phyloP scores from a whole-genome alignment of 192 early-diverging fungal species.

The Mortierella hygrophila region DNA sequence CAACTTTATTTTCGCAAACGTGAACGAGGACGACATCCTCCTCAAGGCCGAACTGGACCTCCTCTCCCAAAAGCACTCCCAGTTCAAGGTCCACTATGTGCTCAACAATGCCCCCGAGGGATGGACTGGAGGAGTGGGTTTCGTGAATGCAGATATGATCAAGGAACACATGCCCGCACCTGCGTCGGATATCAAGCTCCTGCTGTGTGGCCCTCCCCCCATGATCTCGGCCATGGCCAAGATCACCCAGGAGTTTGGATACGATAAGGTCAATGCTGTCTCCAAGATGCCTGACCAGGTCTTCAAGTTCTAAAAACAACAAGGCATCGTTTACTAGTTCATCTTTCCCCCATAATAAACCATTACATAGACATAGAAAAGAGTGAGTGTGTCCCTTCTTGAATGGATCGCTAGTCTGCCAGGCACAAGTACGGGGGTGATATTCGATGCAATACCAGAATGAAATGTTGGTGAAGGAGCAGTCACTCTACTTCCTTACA shows the following conservation, averaged over 20 bases:
- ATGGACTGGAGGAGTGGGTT: slow-evolving; percentile 90
- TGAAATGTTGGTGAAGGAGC: not conserved
- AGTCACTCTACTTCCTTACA: not conserved
- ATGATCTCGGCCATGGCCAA: slow-evolving; percentile 89
- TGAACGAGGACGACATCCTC: slow-evolving; percentile 89
- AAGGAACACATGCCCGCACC: slow-evolving; percentile 76
- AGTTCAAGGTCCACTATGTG: slow-evolving; percentile 85
- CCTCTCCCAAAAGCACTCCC: slow-evolving; percentile 76
- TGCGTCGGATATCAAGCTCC: slow-evolving; percentile 84
- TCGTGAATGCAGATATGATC: slow-evolving; percentile 90
- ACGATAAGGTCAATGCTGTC: slow-evolving; percentile 78
- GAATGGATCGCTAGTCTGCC: too few relatives aligned
- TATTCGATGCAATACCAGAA: too few relatives aligned
- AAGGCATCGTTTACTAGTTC: too few relatives aligned
- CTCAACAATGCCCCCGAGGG: slow-evolving; percentile 83
- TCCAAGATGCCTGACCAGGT: slow-evolving; percentile 89
- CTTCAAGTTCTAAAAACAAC: slow-evolving; percentile 83
- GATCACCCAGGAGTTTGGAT: slow-evolving; percentile 80
- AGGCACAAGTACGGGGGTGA: too few relatives aligned
- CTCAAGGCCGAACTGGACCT: slow-evolving; percentile 85
- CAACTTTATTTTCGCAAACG: slow-evolving; percentile 92
- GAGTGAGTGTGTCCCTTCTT: too few relatives aligned
- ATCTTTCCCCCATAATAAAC: too few relatives aligned
- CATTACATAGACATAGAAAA: too few relatives aligned
- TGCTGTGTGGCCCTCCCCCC: slow-evolving; percentile 92